A percentile compares a stretch with the other conserved stretches of the same genome.
Evolutionary conservation across 352 stramenopile species (phyloP).

Genomic region (Phytopythium sindhum): DNA sequence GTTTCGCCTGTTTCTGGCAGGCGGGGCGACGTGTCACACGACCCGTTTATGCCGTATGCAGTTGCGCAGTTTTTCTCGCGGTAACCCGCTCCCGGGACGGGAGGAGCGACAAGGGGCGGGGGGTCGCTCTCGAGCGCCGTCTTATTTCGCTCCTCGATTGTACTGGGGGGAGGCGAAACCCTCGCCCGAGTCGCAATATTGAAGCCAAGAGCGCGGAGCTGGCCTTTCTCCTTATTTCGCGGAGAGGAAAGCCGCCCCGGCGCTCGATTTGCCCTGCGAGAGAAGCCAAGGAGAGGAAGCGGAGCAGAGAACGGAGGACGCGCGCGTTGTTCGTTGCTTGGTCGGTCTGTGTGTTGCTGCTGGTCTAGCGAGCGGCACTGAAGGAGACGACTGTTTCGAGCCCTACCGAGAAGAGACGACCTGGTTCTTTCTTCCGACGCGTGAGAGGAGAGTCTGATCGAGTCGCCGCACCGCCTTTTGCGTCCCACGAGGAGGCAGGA

Average conservation of each 20-base stretch:
- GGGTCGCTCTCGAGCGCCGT: neutral
- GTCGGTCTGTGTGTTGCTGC: neutral
- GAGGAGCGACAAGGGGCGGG: neutral
- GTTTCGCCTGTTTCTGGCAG: conserved; percentile 1
- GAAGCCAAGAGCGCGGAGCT: conserved; percentile 12
- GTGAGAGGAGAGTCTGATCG: neutral
- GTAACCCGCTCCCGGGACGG: neutral
- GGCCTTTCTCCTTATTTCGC: neutral
- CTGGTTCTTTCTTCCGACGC: neutral
- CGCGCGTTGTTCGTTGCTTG: neutral
- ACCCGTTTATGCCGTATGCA: neutral
- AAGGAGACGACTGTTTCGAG: neutral
- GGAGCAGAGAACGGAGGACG: neutral
- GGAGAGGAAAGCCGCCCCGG: neutral
- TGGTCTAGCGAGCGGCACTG: too few species aligned
- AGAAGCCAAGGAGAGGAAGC: neutral
- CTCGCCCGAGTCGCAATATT: conserved; percentile 9
- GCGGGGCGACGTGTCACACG: conserved; percentile 1
- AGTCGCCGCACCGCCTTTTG: neutral
- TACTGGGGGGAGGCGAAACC: conserved; percentile 1
- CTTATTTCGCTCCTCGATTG: neutral
- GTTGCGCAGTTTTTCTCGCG: neutral
- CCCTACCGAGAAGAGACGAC: neutral
- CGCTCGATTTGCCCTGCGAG: conserved; percentile 5
- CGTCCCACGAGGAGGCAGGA: neutral